Base-by-base conservation (phyloP, 164 flowering plant genomes). In the Chimonanthus salicifolius region DNA sequence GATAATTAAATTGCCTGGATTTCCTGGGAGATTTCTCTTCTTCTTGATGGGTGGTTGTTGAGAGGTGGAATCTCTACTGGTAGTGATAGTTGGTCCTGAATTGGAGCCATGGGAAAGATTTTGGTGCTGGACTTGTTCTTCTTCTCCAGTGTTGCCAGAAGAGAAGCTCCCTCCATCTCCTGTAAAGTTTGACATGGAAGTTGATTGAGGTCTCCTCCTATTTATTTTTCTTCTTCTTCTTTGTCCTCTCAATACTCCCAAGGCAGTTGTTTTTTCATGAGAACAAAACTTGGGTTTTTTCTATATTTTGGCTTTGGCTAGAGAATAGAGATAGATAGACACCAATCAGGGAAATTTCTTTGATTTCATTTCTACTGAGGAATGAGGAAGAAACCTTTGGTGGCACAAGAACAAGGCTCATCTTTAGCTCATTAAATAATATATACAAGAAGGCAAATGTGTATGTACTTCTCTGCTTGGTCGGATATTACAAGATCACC, bases 21-120 rank as follows among this genome's bases (percentile, higher is more conserved):
- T 89, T 44, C 96, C 97, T 70, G 97, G 97, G 10, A 87, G 88
- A 76, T 80, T 94, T 83, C 95, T 85, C 83, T 90, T 94, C 74
- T 82, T 90, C 82, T 90, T 91, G 6, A 49, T 62, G 0, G 84
- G 82, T 20, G 69, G 78, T 33, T 33, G 33, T 69, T 64, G 85
- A 3, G 84, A 73, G 60, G 78, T 58, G 47, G 90, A 80, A 66
- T 78, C 84, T 75, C 82, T 84, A 81, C 82, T 84, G 74, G 77
- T 87, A 58, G 78, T 75, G 6, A 67, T 71, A 66, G 76, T 74
- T 47, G 69, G 73, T 15, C 63, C 77, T 1, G 78, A 74, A 69
- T 33, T 68, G 1, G 86, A 80, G 71, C 81, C 83, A 71, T 78
- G 83, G 64, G 79, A 63, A 49, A 71, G 81, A 69, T 77, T 58